phyloP scores from a whole-genome alignment of 352 stramenopile genomes.

The Phytophthora nicotianae region DNA sequence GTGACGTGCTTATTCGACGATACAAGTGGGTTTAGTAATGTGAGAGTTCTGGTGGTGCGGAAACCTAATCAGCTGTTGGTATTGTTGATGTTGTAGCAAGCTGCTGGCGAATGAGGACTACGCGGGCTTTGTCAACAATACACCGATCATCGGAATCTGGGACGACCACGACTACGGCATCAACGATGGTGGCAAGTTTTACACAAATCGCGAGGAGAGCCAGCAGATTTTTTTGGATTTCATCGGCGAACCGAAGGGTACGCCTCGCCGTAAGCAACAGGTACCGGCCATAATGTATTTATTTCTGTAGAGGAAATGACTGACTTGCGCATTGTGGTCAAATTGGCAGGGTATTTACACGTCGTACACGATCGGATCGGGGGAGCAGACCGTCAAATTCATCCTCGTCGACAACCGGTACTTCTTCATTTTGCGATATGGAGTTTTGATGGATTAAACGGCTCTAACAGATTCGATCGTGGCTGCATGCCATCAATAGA shows the following conservation, averaged over 20 bases:
- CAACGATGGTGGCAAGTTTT: slow-evolving; percentile 86
- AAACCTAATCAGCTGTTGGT: not conserved
- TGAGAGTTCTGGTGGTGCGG: not conserved
- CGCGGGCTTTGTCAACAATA: slow-evolving; percentile 55
- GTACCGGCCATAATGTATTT: slow-evolving; percentile 22
- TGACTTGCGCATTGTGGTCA: too few relatives aligned
- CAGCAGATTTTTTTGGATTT: slow-evolving; percentile 90
- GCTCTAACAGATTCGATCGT: not conserved
- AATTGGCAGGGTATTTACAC: slow-evolving; percentile 80
- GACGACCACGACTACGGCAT: slow-evolving; percentile 93
- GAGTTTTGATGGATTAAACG: not conserved
- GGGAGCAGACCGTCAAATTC: slow-evolving; percentile 83
- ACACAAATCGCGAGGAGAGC: slow-evolving; percentile 71
- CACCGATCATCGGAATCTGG: slow-evolving; percentile 87
- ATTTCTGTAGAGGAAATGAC: too few relatives aligned
- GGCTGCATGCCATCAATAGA: slow-evolving; percentile 29
- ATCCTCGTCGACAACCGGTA: slow-evolving; percentile 87
- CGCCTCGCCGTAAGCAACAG: slow-evolving; percentile 76
- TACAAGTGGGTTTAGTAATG: slow-evolving; percentile 54
- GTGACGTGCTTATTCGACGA: slow-evolving; percentile 53
- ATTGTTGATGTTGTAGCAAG: slow-evolving; percentile 42
- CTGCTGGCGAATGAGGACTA: slow-evolving; percentile 73
- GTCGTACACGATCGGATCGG: slow-evolving; percentile 72
- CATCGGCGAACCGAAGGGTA: slow-evolving; percentile 75
- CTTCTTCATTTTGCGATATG: slow-evolving; percentile 5